Evolutionary conservation across 1,139 yeast species (phyloP).

Genomic region (Sugiyamaella pinicola): DNA sequence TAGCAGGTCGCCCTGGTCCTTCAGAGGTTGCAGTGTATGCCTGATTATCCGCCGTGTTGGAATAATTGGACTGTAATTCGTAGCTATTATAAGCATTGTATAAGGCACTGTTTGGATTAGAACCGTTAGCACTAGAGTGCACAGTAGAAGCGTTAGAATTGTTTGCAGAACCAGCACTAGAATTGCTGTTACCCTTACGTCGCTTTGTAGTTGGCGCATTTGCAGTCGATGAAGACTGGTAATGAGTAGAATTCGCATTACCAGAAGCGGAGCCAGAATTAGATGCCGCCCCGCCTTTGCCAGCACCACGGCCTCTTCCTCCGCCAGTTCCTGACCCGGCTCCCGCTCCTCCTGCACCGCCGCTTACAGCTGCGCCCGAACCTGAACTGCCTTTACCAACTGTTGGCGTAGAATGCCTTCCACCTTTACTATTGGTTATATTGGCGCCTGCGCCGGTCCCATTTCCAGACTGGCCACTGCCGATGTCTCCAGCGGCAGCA

Average conservation of each 20-base stretch:
- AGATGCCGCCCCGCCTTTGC: slow-evolving; percentile 7
- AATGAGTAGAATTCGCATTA: slow-evolving; percentile 1
- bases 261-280: slow-evolving; percentile 8
- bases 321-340: slow-evolving; percentile 16
- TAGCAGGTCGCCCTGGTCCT: slow-evolving; percentile 1
- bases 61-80: background rate
- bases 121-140: background rate
- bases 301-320: slow-evolving; percentile 23
- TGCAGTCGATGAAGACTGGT: background rate
- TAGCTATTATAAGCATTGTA: slow-evolving; percentile 7
- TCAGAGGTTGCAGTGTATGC: background rate
- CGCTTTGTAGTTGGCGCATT: slow-evolving; percentile 16
- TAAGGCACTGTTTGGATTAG: background rate
- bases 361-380: background rate
- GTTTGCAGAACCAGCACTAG: background rate
- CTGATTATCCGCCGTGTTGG: background rate
- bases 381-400: background rate
- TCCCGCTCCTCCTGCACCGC: slow-evolving; percentile 10
- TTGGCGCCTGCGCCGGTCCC: slow-evolving; percentile 6
- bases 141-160: background rate
- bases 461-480: slow-evolving; percentile 17
- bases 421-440: slow-evolving; percentile 1
- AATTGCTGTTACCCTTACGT: slow-evolving; percentile 1
- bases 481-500: slow-evolving; percentile 20
- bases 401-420: slow-evolving; percentile 12